Base-by-base conservation (phyloP, 2,329 filamentous ascomycete species). In the Chrysoporthe cubensis region DNA sequence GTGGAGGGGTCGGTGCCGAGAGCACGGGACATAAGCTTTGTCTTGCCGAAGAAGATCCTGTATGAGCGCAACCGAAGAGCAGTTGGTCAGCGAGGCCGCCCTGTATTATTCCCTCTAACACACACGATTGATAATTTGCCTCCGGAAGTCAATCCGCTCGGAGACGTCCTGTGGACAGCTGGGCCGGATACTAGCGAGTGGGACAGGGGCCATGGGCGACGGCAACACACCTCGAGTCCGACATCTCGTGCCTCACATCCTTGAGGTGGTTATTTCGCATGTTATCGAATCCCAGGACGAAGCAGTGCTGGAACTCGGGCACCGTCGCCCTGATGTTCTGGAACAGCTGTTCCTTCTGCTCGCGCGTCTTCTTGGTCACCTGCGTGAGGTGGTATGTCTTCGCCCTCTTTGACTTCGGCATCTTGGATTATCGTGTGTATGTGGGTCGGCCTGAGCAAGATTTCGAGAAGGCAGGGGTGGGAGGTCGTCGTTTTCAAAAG, bases 231-330 rank as follows among this genome's bases (percentile, higher is more conserved):
- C 92, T 88, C 84, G 91, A 91, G 82, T 97, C 94, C 62, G 85
- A 85, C 74, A 97, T 90, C 75, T 97, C 91, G 72, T 89, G 87
- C 74, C 95, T 90, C 74, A 98, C 92, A 75, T 93, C 89, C 83
- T 97, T 97, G 76, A 98, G 84, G 80, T 97, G 94, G 74, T 90
- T 96, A 84, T 99, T 99, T 79, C 96, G 93, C 93, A 97, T 97
- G 84, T 98, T 97, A 78, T 97, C 92, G 74, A 99, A 90, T 76
- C 88, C 87, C 80, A 99, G 97, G 78, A 97, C 92, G 82, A 96
- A 96, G 82, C 95, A 91, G 85, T 95, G 89, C 80, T 94, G 88
- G 85, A 95, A 97, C 76, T 92, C 84, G 77, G 94, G 91, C 69
- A 96, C 86, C 76, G 90, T 90, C 78, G 94, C 90, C 79, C 94